Evolutionary conservation across 2,329 filamentous ascomycete genomes (phyloP).

Genomic region (Metarhizium brunneum): DNA sequence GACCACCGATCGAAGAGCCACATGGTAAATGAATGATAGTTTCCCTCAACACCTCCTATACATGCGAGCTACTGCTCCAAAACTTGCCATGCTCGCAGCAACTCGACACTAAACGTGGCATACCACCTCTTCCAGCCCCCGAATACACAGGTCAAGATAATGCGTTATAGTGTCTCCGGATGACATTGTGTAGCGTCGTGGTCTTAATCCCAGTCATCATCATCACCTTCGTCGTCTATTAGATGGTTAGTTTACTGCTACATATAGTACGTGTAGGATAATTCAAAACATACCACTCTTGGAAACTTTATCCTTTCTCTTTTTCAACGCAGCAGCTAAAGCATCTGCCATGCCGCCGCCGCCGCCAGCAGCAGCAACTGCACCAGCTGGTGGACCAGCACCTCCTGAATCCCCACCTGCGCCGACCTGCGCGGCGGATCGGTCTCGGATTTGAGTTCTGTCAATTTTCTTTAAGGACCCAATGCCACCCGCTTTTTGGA

Average conservation of each 20-base stretch:
- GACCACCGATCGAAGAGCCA: background rate
- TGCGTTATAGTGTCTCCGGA: background rate
- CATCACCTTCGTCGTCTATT: constrained; percentile 66
- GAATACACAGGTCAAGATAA: background rate
- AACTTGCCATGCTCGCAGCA: background rate
- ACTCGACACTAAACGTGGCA: background rate
- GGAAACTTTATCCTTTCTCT: constrained; percentile 88
- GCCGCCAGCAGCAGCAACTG: constrained; percentile 41
- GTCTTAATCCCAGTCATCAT: constrained; percentile 57
- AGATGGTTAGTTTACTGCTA: constrained; percentile 6
- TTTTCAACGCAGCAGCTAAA: constrained; percentile 65
- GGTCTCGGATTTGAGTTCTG: constrained; percentile 58
- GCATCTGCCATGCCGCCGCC: constrained; percentile 73
- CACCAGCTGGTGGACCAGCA: constrained; percentile 41
- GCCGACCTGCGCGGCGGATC: constrained; percentile 56
- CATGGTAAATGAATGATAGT: background rate
- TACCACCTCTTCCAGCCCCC: background rate
- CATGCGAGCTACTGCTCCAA: background rate
- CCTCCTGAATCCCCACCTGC: constrained; percentile 38
- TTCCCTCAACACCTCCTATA: constrained; percentile 6
- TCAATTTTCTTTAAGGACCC: constrained; percentile 68
- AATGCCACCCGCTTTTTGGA: constrained; percentile 60
- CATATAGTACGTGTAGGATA: background rate
- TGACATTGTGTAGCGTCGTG: background rate
- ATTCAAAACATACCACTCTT: constrained; percentile 71